Base-by-base conservation (phyloP, 164 flowering plant genomes). In the Tetrastigma voinierianum region DNA sequence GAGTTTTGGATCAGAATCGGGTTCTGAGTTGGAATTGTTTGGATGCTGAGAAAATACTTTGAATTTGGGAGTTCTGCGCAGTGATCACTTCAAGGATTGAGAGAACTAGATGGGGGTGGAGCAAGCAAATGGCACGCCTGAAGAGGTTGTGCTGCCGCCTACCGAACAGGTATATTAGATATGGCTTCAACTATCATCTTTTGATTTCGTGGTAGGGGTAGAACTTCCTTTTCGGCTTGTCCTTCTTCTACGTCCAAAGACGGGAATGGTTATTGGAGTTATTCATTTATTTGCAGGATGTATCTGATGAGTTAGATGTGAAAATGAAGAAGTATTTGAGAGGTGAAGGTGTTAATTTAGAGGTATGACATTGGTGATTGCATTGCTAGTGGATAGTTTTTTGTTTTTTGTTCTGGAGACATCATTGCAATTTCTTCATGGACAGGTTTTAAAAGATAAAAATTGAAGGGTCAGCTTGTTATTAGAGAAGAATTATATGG, bases 391-490 rank as follows among this genome's bases (percentile, higher is more conserved):
- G 44, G 25, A 1, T 65, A 19, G 18, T 4, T 10, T 10, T 12
- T n/a, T n/a, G n/a, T n/a, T n/a, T n/a, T n/a, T 45, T 4, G 6
- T 11, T 58, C 58, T 51, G 16, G 64, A 1, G 24, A 14, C 23
- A 43, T 48, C 2, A 17, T 46, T 14, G 12, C 17, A 12, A 11
- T 44, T 47, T 65, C 6, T 57, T 2, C 14, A 44, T 65, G 71
- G 46, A n/a, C 86, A 92, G 98, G 79, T 1, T 63, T 69, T n/a
- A n/a, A n/a, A 81, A 78, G 99, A 95, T 79, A 92, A 90, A 95
- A 95, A 61, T 74, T 92, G 57, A 89, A 72, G 76, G 90, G 96
- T 17, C 88, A 87, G 71, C 93, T 95, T 72, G 82, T 88, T 24
- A 77, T 70, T 51, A 84, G 84, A 69, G 99, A 95, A 85, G 76